Percentiles rank a stretch among this genome's conserved stretches.
Evolutionary conservation across 805 yeast species (phyloP).

Genomic region (Yarrowia sp.): DNA sequence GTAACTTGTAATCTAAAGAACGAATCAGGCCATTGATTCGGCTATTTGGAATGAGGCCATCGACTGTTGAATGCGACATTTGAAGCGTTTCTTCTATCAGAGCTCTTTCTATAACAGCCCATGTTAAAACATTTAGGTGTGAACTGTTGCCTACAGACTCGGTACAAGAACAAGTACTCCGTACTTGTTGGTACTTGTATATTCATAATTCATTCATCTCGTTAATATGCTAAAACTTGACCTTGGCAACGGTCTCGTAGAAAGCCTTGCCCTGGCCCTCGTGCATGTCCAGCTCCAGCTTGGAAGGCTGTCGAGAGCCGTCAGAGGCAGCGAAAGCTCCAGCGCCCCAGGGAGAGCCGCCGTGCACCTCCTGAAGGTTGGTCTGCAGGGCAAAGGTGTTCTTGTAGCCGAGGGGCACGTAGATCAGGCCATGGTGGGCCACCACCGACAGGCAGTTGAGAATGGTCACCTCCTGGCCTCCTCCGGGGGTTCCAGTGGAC

Average conservation of each 20-base stretch:
- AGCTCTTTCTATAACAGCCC: too few relatives aligned
- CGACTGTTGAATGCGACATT: too few relatives aligned
- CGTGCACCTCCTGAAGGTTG: constrained; percentile 70
- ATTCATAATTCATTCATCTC: too few relatives aligned
- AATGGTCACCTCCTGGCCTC: constrained; percentile 78
- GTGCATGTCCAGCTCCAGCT: constrained; percentile 70
- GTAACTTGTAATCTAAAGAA: too few relatives aligned
- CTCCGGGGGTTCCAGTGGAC: constrained; percentile 75
- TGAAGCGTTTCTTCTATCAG: too few relatives aligned
- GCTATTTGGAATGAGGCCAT: too few relatives aligned
- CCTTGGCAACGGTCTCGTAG: constrained; percentile 53
- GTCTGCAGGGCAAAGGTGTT: constrained; percentile 62
- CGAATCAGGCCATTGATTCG: too few relatives aligned
- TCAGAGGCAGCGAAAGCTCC: constrained; percentile 78
- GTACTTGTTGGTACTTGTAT: too few relatives aligned
- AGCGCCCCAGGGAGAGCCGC: constrained; percentile 88
- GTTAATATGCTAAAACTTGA: background rate
- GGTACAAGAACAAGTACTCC: too few relatives aligned
- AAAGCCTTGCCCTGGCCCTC: constrained; percentile 71
- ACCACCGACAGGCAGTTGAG: constrained; percentile 63
- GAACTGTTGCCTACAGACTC: too few relatives aligned
- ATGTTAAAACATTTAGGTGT: too few relatives aligned
- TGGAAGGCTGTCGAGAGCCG: constrained; percentile 73
- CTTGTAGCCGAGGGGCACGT: constrained; percentile 77
- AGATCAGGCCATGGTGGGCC: constrained; percentile 79